Conservation (phyloP, 129 eudicot species). For the Tagetes patula region DNA sequence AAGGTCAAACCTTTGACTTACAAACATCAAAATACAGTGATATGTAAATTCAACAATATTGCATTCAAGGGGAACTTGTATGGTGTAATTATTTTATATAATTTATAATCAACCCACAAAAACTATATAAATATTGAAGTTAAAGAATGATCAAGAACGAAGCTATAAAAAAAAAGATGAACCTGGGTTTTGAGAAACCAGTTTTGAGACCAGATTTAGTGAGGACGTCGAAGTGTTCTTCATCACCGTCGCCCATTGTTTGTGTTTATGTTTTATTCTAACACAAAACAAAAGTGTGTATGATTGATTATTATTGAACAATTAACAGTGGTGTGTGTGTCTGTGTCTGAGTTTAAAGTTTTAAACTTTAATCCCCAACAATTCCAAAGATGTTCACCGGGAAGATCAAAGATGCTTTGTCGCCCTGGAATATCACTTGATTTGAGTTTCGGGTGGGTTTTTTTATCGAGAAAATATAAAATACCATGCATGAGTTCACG, state of each 20-base stretch:
- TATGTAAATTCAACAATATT: background rate
- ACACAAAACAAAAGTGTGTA: too few relatives aligned
- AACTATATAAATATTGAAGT: background rate
- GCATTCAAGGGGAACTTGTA: background rate
- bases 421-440: too few relatives aligned
- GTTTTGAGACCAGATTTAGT: slow-evolving; percentile 73
- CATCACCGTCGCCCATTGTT: slow-evolving; percentile 28
- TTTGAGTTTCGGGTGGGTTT: too few relatives aligned
- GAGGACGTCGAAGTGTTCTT: slow-evolving; percentile 69
- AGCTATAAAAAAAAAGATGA: background rate
- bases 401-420: slow-evolving; percentile 1
- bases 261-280: too few relatives aligned
- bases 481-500: too few relatives aligned
- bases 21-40: background rate
- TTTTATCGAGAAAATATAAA: too few relatives aligned
- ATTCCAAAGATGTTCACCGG: background rate
- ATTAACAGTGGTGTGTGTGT: background rate
- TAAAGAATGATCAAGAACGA: too few relatives aligned
- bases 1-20: background rate
- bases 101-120: background rate
- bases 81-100: background rate
- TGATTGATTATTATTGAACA: background rate
- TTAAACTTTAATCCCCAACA: background rate
- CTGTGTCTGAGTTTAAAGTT: too few relatives aligned
- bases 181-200: slow-evolving; percentile 81